Percentiles rank a stretch among this genome's conserved stretches.
These are phyloP conservation scores for Recurvomyces mirabilis DNA, from an alignment of 495 filamentous ascomycete genomes.

Conservation along the genomic window DNA sequence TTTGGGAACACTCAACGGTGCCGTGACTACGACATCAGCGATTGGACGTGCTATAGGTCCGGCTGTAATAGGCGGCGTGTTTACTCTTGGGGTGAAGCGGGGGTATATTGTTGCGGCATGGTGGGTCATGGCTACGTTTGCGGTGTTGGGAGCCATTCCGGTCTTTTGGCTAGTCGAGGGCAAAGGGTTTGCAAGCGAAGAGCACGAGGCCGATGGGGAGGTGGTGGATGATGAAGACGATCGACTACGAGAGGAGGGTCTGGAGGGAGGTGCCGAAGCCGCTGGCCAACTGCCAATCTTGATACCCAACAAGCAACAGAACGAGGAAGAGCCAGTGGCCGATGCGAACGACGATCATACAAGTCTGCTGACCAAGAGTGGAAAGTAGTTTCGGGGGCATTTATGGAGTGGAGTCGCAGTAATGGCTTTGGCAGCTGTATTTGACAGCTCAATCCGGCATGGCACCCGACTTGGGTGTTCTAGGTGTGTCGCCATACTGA, in stretches of 20 bases:
- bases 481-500: no score
- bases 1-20: slow-evolving; percentile 81
- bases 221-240: slow-evolving; percentile 13
- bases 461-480: no score
- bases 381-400: no score
- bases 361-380: no score
- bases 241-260: slow-evolving; percentile 1
- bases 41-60: slow-evolving; percentile 71
- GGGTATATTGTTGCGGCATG: slow-evolving; percentile 68
- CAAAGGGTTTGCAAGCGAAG: slow-evolving; percentile 52
- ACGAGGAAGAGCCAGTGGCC: slow-evolving; percentile 9
- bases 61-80: slow-evolving; percentile 33
- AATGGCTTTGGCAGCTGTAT: no score
- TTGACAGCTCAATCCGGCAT: no score
- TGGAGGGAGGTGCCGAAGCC: slow-evolving; percentile 3
- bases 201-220: slow-evolving; percentile 30
- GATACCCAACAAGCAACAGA: neutral
- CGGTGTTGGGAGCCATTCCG: slow-evolving; percentile 51
- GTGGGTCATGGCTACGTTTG: slow-evolving; percentile 57
- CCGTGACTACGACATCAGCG: slow-evolving; percentile 68
- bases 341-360: slow-evolving; percentile 6
- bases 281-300: slow-evolving; percentile 1
- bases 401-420: no score
- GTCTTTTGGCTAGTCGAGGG: slow-evolving; percentile 63
- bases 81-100: slow-evolving; percentile 53